Evolutionary conservation across 495 filamentous ascomycete species (phyloP), one percentile per base, ranked within the genome.

Genomic region (Lasiosphaeria hispida): DNA sequence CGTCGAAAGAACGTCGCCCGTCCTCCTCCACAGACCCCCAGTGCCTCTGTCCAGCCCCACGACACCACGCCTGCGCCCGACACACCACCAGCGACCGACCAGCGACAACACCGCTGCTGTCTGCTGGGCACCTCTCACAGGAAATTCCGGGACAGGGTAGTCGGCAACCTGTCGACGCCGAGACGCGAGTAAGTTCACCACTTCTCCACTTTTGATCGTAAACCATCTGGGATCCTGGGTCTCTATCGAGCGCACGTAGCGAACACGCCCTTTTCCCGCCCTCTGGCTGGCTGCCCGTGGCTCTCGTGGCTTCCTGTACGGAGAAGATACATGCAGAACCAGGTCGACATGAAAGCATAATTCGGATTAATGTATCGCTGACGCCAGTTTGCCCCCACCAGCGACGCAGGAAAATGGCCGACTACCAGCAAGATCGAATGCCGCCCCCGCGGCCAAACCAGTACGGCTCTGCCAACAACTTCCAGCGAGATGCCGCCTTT

Each of bases 401-500:
- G 17, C 33, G 15, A 39, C 23, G 43, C 41, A 55, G 53, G 37
- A 55, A 30, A 30, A 96, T 96, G 92, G 89, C 92, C 73, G 90
- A 96, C 72, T 90, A 94, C 75, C 89, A 90, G 71, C 87, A 89
- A 71, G 85, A 77, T 79, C 88, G 75, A 80, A 84, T 63, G 84
- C 86, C 75, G 78, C 80, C 63, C 67, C 81, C 83, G n/a, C 69
- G 71, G 57, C 70, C 73, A 53, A 77, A 76, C 63, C 78, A 83
- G 59, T 88, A 90, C 72, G 87, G 85, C 59, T 81, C 85, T 68
- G 74, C 88, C 36, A 84, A 87, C 48, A 82, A 83, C 68, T 80
- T 82, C 65, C 90, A 95, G 73, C 86, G 94, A 75, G 93, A 98
- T 82, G 91, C 90, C 65, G 94, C 92, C 36, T 98, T 95, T 73